phyloP scores from a whole-genome alignment of 106 monocot genomes.

The Alisma plantagoaquatica region DNA sequence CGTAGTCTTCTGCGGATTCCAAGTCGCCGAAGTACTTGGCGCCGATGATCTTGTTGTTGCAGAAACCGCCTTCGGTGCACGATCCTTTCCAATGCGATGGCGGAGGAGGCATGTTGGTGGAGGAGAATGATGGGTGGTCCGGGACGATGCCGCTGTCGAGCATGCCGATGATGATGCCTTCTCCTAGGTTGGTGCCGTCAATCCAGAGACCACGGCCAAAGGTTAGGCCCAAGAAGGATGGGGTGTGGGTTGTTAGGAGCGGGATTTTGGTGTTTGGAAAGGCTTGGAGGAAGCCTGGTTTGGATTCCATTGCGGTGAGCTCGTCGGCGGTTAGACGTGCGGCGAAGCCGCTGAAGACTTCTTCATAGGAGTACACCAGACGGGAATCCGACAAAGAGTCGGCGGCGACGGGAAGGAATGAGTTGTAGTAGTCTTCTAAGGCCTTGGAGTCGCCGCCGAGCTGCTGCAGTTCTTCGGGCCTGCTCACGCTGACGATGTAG shows the following conservation, averaged over 20 bases:
- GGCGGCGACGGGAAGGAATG: conserved; percentile 1
- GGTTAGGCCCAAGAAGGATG: conserved; percentile 1
- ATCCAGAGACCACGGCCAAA: neutral
- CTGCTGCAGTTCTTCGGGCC: neutral
- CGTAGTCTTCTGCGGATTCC: neutral
- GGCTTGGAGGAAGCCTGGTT: conserved; percentile 3
- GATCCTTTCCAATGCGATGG: conserved; percentile 34
- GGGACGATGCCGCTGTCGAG: conserved; percentile 15
- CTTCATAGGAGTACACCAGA: conserved; percentile 9
- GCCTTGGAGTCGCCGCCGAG: neutral
- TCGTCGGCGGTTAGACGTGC: conserved; percentile 8
- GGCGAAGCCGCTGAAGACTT: conserved; percentile 14
- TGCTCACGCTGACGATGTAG: neutral
- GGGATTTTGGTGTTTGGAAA: neutral
- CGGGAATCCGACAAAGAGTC: neutral
- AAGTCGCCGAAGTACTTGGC: neutral
- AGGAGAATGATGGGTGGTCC: conserved; percentile 40
- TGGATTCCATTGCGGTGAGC: conserved; percentile 1
- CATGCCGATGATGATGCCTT: conserved; percentile 6
- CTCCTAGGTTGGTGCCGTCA: neutral
- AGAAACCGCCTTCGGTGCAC: neutral
- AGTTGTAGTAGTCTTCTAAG: neutral
- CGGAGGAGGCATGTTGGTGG: conserved; percentile 14
- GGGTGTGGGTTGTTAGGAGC: conserved; percentile 6
- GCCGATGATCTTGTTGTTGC: conserved; percentile 17